Evolutionary conservation across 768 basidiomycete species (phyloP).

Genomic region (Mycena chlorophos): DNA sequence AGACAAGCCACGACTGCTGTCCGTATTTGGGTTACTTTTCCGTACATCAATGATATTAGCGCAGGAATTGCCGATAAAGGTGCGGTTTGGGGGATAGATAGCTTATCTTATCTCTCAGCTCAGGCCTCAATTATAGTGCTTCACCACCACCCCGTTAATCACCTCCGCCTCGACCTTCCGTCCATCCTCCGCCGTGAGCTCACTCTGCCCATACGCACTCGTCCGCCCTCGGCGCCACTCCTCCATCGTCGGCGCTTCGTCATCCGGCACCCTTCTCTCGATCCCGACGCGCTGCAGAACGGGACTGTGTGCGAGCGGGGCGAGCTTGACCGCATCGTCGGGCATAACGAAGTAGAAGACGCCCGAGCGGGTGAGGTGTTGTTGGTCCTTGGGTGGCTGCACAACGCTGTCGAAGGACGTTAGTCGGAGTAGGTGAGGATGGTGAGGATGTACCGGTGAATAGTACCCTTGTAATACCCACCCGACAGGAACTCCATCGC

Average conservation of each 20-base stretch:
- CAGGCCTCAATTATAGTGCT: conserved; percentile 49
- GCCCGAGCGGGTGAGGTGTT: conserved; percentile 48
- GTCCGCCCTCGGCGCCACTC: conserved; percentile 54
- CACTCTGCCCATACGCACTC: conserved; percentile 49
- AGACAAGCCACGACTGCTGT: too few relatives aligned
- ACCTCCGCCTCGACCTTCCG: conserved; percentile 55
- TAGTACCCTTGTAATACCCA: conserved; percentile 58
- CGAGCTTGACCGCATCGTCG: conserved; percentile 50
- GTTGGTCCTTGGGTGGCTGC: conserved; percentile 59
- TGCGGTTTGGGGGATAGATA: neutral
- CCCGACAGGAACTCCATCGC: conserved; percentile 61
- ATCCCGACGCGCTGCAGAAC: conserved; percentile 49
- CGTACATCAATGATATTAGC: too few relatives aligned
- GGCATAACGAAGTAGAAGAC: conserved; percentile 58
- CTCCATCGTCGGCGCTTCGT: conserved; percentile 50
- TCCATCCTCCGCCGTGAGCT: conserved; percentile 41
- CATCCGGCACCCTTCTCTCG: conserved; percentile 35
- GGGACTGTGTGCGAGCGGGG: conserved; percentile 47
- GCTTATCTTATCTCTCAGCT: neutral
- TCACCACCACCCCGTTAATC: conserved; percentile 54
- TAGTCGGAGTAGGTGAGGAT: neutral
- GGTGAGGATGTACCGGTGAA: conserved; percentile 39
- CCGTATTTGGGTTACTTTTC: too few relatives aligned
- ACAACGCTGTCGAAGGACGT: conserved; percentile 43
- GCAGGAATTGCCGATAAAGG: too few relatives aligned